Base-by-base conservation (phyloP, 371 early-diverging fungal genomes). In the Mucor velutinosus region DNA sequence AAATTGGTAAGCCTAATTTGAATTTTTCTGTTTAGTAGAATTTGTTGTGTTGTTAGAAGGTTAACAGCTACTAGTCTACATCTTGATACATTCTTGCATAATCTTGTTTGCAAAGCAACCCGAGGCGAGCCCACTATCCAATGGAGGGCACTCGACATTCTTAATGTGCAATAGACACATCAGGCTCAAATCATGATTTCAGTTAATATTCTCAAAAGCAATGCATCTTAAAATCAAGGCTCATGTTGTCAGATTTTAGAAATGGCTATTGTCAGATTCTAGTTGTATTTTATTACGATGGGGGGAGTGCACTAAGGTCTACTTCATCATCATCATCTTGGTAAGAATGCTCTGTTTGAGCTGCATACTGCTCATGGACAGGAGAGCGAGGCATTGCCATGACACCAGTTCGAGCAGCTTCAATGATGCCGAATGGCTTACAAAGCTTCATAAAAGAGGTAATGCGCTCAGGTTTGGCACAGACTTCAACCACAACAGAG, bases 351-450 rank as follows among this genome's bases (percentile, higher is more conserved):
- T 73, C 79, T 49, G 82, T 75, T 39, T 82, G 84, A 37, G 86
- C 80, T 62, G 89, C 92, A 60, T 88, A 82, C 49, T 84, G 67
- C 53, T 92, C 90, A 56, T 87, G 88, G 35, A 94, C 83, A 55
- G 90, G 91, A 30, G 93, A 90, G 25, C 97, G 85, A 17, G 97
- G 94, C 91, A 98, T 93, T 33, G 95, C 96, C 96, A 98, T 97
- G 74, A 91, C 83, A 25, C 97, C 98, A 45, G 93, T 93, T 72
- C 97, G 86, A 23, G 96, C 93, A 2, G 93, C 95, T 81, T 98
- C 97, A 65, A 97, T 82, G 65, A 97, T 91, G 35, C 99, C 99
- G 70, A 93, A 98, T 14, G 97, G 97, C 66, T 93, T 91, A 67
- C 95, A 85, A 11, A 98, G 83, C 74, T 92, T 93, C 67, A 98